A percentile compares a stretch with the other conserved stretches of the same genome.
phyloP scores from a whole-genome alignment of 352 stramenopile species.

The Globisporangium iwayamae region DNA sequence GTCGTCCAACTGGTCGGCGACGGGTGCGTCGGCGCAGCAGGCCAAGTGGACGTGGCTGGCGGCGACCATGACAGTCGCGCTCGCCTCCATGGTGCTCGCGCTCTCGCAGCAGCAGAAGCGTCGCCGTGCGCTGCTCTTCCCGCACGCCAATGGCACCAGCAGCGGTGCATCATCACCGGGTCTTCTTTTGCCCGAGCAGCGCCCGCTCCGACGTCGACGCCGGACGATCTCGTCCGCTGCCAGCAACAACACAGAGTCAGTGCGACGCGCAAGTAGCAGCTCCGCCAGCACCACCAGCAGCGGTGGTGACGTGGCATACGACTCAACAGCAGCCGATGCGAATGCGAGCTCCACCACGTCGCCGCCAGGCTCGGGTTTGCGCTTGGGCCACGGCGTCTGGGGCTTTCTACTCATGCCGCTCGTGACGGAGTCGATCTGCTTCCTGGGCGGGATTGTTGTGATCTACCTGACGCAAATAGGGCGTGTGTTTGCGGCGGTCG shows the following conservation, averaged over 20 bases:
- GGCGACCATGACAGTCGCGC: slow-evolving; percentile 21
- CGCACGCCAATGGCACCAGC: not conserved
- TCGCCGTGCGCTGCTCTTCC: slow-evolving; percentile 14
- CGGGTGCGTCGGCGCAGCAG: not conserved
- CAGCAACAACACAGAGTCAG: not conserved
- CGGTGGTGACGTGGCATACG: too few species aligned
- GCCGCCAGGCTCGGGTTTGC: slow-evolving; percentile 18
- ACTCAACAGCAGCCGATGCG: too few species aligned
- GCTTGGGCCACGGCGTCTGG: slow-evolving; percentile 27
- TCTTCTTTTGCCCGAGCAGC: slow-evolving; percentile 5
- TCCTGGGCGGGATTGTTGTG: slow-evolving; percentile 20
- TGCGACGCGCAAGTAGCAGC: slow-evolving; percentile 1
- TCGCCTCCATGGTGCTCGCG: slow-evolving; percentile 34
- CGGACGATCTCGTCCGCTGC: slow-evolving; percentile 1
- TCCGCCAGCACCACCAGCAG: not conserved
- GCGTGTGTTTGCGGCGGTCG: slow-evolving; percentile 20
- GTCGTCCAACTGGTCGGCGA: slow-evolving; percentile 8
- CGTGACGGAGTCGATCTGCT: slow-evolving; percentile 28
- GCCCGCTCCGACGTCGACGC: not conserved
- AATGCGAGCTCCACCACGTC: not conserved
- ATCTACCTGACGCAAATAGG: slow-evolving; percentile 24
- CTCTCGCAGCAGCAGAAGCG: slow-evolving; percentile 23
- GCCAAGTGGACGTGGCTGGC: slow-evolving; percentile 28
- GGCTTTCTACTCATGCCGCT: slow-evolving; percentile 28
- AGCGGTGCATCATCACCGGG: not conserved